A percentile compares a stretch with the other conserved stretches of the same genome.
Evolutionary conservation across 1,284 basidiomycete species (phyloP).

Genomic region (Boletus sp.): DNA sequence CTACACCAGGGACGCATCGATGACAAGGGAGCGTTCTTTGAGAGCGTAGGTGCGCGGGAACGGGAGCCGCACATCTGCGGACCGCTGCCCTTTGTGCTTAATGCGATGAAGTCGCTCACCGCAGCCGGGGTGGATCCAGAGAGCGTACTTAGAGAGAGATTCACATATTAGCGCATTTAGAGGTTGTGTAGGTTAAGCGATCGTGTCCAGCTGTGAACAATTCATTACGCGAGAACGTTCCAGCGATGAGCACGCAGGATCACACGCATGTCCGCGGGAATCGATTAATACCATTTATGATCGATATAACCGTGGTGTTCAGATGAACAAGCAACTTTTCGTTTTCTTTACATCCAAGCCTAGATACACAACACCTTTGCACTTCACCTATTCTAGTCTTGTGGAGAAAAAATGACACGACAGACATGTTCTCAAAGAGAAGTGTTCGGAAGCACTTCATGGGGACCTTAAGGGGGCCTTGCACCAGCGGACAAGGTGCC

Average conservation of each 20-base stretch:
- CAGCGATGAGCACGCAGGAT: not conserved
- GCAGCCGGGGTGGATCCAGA: conserved; percentile 21
- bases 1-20: conserved; percentile 20
- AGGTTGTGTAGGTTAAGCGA: not conserved
- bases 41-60: conserved; percentile 9
- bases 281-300: not conserved
- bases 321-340: not conserved
- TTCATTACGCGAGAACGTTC: not conserved
- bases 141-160: conserved; percentile 23
- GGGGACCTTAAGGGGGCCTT: conserved; percentile 18
- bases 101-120: conserved; percentile 18
- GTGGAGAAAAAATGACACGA: not conserved
- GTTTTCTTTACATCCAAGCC: not conserved
- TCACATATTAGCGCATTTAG: conserved; percentile 28
- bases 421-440: not conserved
- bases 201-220: not conserved
- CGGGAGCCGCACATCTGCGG: conserved; percentile 24
- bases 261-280: not conserved
- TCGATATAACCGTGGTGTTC: not conserved
- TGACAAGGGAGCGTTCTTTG: conserved; percentile 14
- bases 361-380: not conserved
- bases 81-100: conserved; percentile 20
- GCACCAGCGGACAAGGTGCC: conserved; percentile 29
- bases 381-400: not conserved
- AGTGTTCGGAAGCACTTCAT: not conserved